These are phyloP conservation scores for Claviceps sp. DNA, from an alignment of 2,329 filamentous ascomycete genomes.

Conservation along the genomic window DNA sequence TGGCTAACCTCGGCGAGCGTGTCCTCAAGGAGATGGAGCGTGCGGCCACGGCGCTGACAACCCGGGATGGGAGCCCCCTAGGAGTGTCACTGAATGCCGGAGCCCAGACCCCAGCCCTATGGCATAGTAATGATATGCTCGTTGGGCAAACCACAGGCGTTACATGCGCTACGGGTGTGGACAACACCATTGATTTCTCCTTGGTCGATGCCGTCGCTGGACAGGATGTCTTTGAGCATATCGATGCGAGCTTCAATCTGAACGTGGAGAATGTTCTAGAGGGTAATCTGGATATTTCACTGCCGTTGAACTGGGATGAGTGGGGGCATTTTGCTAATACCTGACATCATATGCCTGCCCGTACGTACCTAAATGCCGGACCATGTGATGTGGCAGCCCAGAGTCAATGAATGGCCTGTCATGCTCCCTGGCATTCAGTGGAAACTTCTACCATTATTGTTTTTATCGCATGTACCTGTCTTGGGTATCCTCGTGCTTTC, in stretches of 20 bases:
- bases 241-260: slow-evolving; percentile 41
- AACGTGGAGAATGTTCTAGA: slow-evolving; percentile 40
- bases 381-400: too few species aligned
- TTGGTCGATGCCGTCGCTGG: slow-evolving; percentile 31
- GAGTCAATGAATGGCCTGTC: too few species aligned
- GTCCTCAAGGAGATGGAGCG: slow-evolving; percentile 44
- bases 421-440: too few species aligned
- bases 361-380: neutral
- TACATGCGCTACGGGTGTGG: slow-evolving; percentile 16
- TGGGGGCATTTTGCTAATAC: slow-evolving; percentile 23
- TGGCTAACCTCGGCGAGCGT: slow-evolving; percentile 39
- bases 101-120: slow-evolving; percentile 11
- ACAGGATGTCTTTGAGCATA: slow-evolving; percentile 40
- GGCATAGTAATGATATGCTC: slow-evolving; percentile 6
- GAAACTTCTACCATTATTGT: too few species aligned
- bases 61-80: slow-evolving; percentile 15
- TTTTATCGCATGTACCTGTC: too few species aligned
- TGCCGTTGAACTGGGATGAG: slow-evolving; percentile 38
- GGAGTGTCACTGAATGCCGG: too few species aligned
- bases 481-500: neutral
- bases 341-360: neutral
- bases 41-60: slow-evolving; percentile 32
- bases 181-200: slow-evolving; percentile 26
- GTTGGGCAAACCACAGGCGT: slow-evolving; percentile 14
- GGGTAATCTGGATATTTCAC: slow-evolving; percentile 39